phyloP scores from a whole-genome alignment of 371 early-diverging fungal genomes.

The Nematocida parisii region DNA sequence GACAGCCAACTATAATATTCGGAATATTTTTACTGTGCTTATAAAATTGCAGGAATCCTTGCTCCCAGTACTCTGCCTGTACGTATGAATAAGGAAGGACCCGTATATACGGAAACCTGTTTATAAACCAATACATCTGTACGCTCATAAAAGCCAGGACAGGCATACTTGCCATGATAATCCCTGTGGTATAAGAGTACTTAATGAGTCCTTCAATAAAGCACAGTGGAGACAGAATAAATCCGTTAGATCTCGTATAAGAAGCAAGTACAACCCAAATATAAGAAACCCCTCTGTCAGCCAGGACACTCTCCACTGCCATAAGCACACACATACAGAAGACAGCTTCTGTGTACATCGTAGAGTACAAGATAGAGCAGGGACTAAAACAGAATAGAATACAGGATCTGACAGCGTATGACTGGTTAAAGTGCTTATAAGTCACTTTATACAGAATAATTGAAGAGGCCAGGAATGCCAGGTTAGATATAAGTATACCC shows the following conservation, averaged over 20 bases:
- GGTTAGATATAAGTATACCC: slow-evolving; percentile 72
- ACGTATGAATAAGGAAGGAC: slow-evolving; percentile 67
- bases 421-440: slow-evolving; percentile 17
- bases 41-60: slow-evolving; percentile 69
- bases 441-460: slow-evolving; percentile 60
- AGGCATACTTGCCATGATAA: neutral
- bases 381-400: slow-evolving; percentile 67
- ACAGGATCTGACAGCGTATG: slow-evolving; percentile 30
- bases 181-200: neutral
- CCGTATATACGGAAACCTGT: slow-evolving; percentile 22
- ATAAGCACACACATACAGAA: slow-evolving; percentile 64
- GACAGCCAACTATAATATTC: slow-evolving; percentile 66
- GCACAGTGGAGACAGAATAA: slow-evolving; percentile 62
- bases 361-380: slow-evolving; percentile 63
- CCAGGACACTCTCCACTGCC: slow-evolving; percentile 26
- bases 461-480: slow-evolving; percentile 55
- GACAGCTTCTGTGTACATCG: slow-evolving; percentile 68
- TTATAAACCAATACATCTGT: slow-evolving; percentile 60
- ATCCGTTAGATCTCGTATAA: slow-evolving; percentile 67
- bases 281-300: neutral
- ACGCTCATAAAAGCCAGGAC: slow-evolving; percentile 54
- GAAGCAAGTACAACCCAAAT: slow-evolving; percentile 55
- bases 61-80: slow-evolving; percentile 69
- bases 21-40: slow-evolving; percentile 62
- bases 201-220: neutral